These are phyloP conservation scores for Aspergillus sp. DNA, from an alignment of 2,329 filamentous ascomycete genomes.

Conservation along the genomic window DNA sequence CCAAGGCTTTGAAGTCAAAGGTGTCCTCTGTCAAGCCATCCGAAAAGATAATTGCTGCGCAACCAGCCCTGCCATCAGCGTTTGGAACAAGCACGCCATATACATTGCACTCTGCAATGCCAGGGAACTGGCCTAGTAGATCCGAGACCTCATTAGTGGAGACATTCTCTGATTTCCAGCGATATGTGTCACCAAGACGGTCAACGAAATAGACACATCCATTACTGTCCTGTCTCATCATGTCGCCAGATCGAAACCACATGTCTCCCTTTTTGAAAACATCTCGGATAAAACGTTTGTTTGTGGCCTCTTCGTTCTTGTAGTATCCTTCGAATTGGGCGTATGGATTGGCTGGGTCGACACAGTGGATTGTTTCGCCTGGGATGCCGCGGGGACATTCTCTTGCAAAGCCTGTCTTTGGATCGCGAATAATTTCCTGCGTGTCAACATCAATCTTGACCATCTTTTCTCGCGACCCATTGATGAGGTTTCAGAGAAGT, in stretches of 20 bases:
- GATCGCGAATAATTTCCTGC: neutral
- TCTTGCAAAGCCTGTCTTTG: neutral
- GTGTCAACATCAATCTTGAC: neutral
- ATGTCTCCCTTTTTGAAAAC: slow-evolving; percentile 6
- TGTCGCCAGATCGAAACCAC: slow-evolving; percentile 5
- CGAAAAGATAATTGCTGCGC: slow-evolving; percentile 1
- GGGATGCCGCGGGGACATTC: neutral
- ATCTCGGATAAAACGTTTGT: neutral
- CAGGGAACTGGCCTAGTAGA: neutral
- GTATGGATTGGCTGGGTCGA: neutral
- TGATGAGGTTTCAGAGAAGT: neutral
- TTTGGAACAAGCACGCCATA: slow-evolving; percentile 4
- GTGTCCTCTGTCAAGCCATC: neutral
- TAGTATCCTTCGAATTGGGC: slow-evolving; percentile 1
- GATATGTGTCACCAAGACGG: slow-evolving; percentile 7
- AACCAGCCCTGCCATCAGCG: slow-evolving; percentile 3
- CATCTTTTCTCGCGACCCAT: neutral
- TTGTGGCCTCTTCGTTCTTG: neutral
- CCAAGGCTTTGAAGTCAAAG: neutral
- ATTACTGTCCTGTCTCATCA: neutral
- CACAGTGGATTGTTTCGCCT: neutral
- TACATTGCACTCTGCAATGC: slow-evolving; percentile 2
- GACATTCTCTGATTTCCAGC: slow-evolving; percentile 8
- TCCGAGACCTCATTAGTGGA: slow-evolving; percentile 5
- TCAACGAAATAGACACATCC: slow-evolving; percentile 5